These are phyloP conservation scores for Calonectria honghensis DNA, from an alignment of 2,329 filamentous ascomycete genomes.

Conservation along the genomic window DNA sequence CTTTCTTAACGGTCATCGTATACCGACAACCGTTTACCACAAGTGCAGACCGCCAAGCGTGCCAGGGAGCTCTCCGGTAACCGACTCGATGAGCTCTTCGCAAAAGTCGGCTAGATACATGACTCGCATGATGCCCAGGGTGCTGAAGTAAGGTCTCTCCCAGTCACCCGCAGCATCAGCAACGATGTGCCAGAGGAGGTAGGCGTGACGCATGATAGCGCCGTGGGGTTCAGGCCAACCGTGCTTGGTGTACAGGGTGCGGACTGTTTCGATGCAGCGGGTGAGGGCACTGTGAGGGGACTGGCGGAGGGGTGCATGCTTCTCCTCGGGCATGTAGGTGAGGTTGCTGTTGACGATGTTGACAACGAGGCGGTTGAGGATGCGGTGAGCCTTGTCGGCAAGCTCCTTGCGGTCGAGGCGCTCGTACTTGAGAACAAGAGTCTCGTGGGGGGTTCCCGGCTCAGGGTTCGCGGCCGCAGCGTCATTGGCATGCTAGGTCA, in stretches of 20 bases:
- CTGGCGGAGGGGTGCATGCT: slow-evolving; percentile 35
- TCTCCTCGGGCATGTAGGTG: slow-evolving; percentile 31
- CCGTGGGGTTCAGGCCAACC: background rate
- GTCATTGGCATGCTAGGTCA: slow-evolving; percentile 49
- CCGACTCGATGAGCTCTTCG: slow-evolving; percentile 22
- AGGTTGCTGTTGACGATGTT: slow-evolving; percentile 28
- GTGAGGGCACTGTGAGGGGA: slow-evolving; percentile 18
- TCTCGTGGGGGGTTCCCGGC: slow-evolving; percentile 35
- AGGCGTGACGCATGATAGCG: slow-evolving; percentile 38
- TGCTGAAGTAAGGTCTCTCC: slow-evolving; percentile 32
- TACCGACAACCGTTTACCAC: background rate
- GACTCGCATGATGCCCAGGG: slow-evolving; percentile 2
- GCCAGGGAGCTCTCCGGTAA: background rate
- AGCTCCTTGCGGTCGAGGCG: slow-evolving; percentile 42
- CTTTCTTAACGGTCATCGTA: background rate
- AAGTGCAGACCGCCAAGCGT: background rate
- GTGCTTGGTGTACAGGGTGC: slow-evolving; percentile 32
- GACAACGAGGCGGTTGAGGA: slow-evolving; percentile 38
- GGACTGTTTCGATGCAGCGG: slow-evolving; percentile 40
- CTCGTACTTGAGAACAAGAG: slow-evolving; percentile 44
- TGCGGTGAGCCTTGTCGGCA: slow-evolving; percentile 35
- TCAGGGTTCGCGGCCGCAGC: slow-evolving; percentile 19
- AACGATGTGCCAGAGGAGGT: slow-evolving; percentile 47
- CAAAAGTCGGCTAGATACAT: slow-evolving; percentile 29
- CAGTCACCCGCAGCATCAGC: slow-evolving; percentile 42